These are phyloP conservation scores for Zymoseptoria crescenta DNA, from an alignment of 2,329 filamentous ascomycete species.

Conservation along the genomic window DNA sequence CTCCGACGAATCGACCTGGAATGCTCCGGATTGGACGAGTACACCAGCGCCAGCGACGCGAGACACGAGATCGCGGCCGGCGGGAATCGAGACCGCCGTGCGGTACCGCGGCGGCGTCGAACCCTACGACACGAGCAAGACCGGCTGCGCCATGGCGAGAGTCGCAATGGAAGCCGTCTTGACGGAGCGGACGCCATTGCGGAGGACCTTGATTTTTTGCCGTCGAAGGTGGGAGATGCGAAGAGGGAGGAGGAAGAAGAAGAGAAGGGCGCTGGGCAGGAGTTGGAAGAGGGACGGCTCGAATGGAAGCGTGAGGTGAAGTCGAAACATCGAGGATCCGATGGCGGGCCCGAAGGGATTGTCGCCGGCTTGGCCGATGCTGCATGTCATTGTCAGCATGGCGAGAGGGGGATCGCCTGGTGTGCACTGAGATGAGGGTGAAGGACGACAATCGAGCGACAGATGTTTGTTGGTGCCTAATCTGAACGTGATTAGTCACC, in stretches of 20 bases:
- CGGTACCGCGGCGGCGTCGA: conserved; percentile 7
- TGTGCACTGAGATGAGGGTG: no score
- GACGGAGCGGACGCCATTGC: conserved; percentile 6
- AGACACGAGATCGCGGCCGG: conserved; percentile 12
- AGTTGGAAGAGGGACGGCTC: conserved; percentile 20
- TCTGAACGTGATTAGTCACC: no score
- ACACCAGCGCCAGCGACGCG: conserved; percentile 13
- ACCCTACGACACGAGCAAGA: conserved; percentile 13
- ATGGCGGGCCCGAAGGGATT: conserved; percentile 14
- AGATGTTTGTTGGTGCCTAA: no score
- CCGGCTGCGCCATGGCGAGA: conserved; percentile 12
- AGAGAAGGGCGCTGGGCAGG: conserved; percentile 13
- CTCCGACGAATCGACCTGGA: conserved; percentile 11
- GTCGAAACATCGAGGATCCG: conserved; percentile 15
- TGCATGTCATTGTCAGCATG: conserved; percentile 6
- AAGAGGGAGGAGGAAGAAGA: conserved; percentile 12
- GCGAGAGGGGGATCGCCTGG: no score
- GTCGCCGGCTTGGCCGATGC: conserved; percentile 4
- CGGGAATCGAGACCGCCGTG: conserved; percentile 13
- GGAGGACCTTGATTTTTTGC: conserved; percentile 13
- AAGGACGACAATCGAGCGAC: no score
- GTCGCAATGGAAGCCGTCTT: conserved; percentile 11
- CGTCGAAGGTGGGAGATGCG: conserved; percentile 10
- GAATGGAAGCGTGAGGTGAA: conserved; percentile 21
- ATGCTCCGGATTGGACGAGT: conserved; percentile 15